These are phyloP conservation scores for Suhomyces sp. DNA, from an alignment of 805 yeast genomes.

Conservation along the genomic window DNA sequence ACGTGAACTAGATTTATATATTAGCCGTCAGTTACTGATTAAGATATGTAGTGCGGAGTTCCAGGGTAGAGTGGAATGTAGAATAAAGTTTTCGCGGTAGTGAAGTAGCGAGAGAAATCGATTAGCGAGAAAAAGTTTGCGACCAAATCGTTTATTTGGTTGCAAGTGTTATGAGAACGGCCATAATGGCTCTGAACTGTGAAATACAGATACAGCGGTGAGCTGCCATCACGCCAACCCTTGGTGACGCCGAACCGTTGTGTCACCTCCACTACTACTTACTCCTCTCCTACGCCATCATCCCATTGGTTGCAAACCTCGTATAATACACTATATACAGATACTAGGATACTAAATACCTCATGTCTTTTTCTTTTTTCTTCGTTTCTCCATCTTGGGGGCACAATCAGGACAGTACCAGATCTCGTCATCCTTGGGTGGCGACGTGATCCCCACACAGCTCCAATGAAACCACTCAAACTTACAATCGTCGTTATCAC, in stretches of 20 bases:
- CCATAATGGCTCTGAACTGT: no score
- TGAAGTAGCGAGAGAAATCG: background rate
- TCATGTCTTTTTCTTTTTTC: conserved; percentile 36
- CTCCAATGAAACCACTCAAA: conserved; percentile 96
- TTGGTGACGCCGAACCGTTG: no score
- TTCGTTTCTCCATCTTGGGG: conserved; percentile 44
- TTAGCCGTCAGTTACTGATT: background rate
- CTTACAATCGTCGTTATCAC: conserved; percentile 86
- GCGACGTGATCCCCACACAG: conserved; percentile 85
- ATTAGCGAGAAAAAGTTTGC: background rate
- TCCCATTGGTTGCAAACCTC: background rate
- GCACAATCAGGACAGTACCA: conserved; percentile 94
- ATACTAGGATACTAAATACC: background rate
- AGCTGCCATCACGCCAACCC: no score
- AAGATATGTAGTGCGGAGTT: background rate
- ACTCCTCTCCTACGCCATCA: no score
- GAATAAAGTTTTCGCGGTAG: background rate
- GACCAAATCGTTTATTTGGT: background rate
- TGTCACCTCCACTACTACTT: no score
- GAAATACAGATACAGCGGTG: no score
- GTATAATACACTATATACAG: background rate
- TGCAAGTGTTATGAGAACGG: no score
- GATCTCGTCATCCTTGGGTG: conserved; percentile 74
- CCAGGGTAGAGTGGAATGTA: background rate
- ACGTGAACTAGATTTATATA: background rate